Percentiles rank a stretch among this genome's conserved stretches.
phyloP scores from a whole-genome alignment of 208 protist species.

The Strigomonas culicis region DNA sequence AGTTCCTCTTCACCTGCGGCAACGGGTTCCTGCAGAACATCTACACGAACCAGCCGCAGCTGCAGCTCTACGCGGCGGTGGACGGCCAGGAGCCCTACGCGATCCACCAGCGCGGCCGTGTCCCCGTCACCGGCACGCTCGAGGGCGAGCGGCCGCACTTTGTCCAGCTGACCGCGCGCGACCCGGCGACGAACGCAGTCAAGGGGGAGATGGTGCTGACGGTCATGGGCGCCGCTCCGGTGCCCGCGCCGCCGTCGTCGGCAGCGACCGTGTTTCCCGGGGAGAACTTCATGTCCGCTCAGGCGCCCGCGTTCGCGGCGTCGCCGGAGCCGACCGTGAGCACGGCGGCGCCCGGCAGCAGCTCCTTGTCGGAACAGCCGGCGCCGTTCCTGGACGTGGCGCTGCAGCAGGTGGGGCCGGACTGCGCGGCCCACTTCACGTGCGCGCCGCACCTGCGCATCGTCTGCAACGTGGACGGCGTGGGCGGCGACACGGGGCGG shows the following conservation, averaged over 20 bases:
- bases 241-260: neutral
- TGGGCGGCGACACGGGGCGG: constrained; percentile 43
- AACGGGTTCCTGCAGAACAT: constrained; percentile 63
- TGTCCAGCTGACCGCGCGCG: constrained; percentile 54
- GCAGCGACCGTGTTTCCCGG: neutral
- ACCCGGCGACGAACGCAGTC: constrained; percentile 33
- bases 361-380: neutral
- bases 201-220: constrained; percentile 39
- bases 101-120: constrained; percentile 56
- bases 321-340: neutral
- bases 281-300: neutral
- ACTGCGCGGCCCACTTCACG: constrained; percentile 49
- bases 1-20: constrained; percentile 59
- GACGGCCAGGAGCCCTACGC: constrained; percentile 44
- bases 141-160: constrained; percentile 29
- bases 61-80: constrained; percentile 45
- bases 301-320: neutral
- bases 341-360: neutral
- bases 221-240: constrained; percentile 28
- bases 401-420: constrained; percentile 42
- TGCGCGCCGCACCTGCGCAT: constrained; percentile 54
- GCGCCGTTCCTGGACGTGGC: constrained; percentile 57
- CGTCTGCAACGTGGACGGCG: constrained; percentile 68
- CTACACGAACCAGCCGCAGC: constrained; percentile 44
- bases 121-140: constrained; percentile 32